Base-by-base conservation (phyloP, 2,329 filamentous ascomycete genomes). In the Diaporthe australafricana region DNA sequence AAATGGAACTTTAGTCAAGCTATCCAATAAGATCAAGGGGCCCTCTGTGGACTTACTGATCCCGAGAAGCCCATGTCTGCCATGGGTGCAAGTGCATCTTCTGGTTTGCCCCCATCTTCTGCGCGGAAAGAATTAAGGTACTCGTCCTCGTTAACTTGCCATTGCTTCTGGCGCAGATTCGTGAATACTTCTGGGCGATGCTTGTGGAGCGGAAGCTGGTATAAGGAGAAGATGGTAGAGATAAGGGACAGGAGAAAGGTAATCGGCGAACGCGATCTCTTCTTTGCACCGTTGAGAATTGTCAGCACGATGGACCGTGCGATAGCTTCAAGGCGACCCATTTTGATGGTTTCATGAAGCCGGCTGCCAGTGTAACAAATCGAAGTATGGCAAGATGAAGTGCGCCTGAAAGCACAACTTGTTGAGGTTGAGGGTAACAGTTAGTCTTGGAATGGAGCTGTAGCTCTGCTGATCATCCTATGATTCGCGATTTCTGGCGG, bases 11-110 rank as follows among this genome's bases (percentile, higher is more conserved):
- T 65, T 48, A 35, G 60, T 17, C 20, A 14, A 20, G 27, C 12
- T 0, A 7, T 11, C 6, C 20, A 22, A 35, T 5, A 30, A 35
- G 20, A 48, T 0, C 16, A 8, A 38, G 25, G 2, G 1, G 2
- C 8, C 17, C 3, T 14, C 2, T 22, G n/a, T 7, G 20, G 35
- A 72, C 75, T 69, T 79, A 89, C 87, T 27, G 92, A 94, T 62
- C 93, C 93, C 35, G 91, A 93, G 78, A 93, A 93, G 3, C 92
- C 92, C 81, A 94, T 85, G 77, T 94, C 91, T 1, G 91, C 92
- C 73, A 92, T 87, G 1, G 90, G 80, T 2, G 86, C 80, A 40
- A 94, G 81, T 0, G 83, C 79, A 20, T 79, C 78, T 22, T 78
- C 78, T 0, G 50, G 57, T 81, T 75, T 83, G 16, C 79, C 81